phyloP scores from a whole-genome alignment of 306 rosid genomes.

The Alnus rubra region DNA sequence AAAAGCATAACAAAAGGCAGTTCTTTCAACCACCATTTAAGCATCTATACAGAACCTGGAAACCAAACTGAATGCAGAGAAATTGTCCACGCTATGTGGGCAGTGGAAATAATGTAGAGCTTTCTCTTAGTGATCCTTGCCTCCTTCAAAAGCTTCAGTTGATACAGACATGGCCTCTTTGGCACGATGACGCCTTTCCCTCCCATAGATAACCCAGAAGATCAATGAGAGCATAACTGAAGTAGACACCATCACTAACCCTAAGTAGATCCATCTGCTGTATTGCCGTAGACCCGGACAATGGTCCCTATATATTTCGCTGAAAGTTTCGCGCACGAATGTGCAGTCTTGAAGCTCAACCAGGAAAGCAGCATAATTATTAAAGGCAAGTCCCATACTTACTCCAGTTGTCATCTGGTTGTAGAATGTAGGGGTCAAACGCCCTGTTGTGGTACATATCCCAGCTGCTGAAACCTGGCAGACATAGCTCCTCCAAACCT shows the following conservation, averaged over 20 bases:
- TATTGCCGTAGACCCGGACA: slow-evolving; percentile 53
- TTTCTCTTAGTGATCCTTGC: slow-evolving; percentile 12
- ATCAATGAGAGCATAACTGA: slow-evolving; percentile 68
- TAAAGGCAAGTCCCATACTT: slow-evolving; percentile 58
- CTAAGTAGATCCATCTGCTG: slow-evolving; percentile 52
- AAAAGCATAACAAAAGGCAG: neutral
- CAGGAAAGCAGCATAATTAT: slow-evolving; percentile 65
- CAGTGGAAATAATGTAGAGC: slow-evolving; percentile 13
- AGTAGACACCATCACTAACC: slow-evolving; percentile 49
- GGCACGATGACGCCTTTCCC: slow-evolving; percentile 66
- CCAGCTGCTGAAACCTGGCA: slow-evolving; percentile 47
- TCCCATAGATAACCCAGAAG: slow-evolving; percentile 63
- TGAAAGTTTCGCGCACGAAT: slow-evolving; percentile 57
- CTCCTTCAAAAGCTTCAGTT: neutral
- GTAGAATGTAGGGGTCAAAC: slow-evolving; percentile 56
- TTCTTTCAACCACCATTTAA: neutral
- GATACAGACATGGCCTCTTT: slow-evolving; percentile 41
- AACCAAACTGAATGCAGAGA: slow-evolving; percentile 14
- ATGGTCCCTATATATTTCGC: slow-evolving; percentile 40
- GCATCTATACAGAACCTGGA: neutral
- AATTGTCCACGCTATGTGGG: slow-evolving; percentile 8
- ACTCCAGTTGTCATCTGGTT: slow-evolving; percentile 51
- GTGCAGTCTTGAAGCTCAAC: slow-evolving; percentile 58
- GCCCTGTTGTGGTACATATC: slow-evolving; percentile 43
- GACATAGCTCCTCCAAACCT: slow-evolving; percentile 63